phyloP scores from a whole-genome alignment of 495 filamentous ascomycete genomes.

The Terfezia claveryi region DNA sequence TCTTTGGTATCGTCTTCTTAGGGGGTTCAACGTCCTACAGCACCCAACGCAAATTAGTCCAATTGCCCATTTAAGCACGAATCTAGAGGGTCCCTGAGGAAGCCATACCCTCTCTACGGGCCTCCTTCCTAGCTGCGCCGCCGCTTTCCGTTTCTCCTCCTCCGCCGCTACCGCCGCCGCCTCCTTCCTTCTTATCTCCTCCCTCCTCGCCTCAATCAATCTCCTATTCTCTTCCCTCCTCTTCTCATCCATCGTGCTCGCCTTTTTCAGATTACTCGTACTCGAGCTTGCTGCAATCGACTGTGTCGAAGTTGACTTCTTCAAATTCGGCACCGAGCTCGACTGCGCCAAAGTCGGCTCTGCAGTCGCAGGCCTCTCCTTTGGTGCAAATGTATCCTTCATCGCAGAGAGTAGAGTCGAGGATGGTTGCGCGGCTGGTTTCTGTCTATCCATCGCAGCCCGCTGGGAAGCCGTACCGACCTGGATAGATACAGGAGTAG shows the following conservation, averaged over 20 bases:
- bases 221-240: neutral
- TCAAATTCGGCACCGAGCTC: slow-evolving; percentile 10
- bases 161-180: neutral
- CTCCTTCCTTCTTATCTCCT: neutral
- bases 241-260: neutral
- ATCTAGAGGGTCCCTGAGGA: too few relatives aligned
- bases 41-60: neutral
- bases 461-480: slow-evolving; percentile 18
- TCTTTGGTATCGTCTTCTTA: neutral
- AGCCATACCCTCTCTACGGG: neutral
- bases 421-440: slow-evolving; percentile 4
- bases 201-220: neutral
- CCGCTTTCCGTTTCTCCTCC: slow-evolving; percentile 37
- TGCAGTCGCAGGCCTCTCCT: neutral
- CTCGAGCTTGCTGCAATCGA: neutral
- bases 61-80: too few relatives aligned
- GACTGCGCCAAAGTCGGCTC: slow-evolving; percentile 6
- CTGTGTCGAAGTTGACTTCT: slow-evolving; percentile 5
- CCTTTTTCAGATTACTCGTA: neutral
- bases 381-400: slow-evolving; percentile 16
- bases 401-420: slow-evolving; percentile 15
- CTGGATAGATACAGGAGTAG: slow-evolving; percentile 14
- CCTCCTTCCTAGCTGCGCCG: slow-evolving; percentile 20
- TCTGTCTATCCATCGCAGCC: slow-evolving; percentile 13
- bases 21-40: neutral